Conservation (phyloP, 2,329 filamentous ascomycete genomes). For the Gliomastix tumulicola region DNA sequence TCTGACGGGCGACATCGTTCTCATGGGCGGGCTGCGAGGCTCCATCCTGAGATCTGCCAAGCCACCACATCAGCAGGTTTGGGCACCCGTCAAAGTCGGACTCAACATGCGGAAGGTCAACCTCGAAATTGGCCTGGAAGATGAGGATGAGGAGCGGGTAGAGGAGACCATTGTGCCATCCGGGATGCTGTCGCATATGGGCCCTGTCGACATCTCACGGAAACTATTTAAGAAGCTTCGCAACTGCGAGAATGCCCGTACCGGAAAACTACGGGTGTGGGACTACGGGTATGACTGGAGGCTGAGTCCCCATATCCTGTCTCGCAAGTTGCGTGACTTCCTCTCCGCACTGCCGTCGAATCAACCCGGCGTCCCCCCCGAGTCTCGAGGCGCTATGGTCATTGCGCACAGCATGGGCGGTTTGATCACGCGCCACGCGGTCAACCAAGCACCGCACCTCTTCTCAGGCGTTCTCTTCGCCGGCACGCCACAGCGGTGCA, state of each 20-base stretch:
- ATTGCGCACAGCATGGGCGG: conserved; percentile 86
- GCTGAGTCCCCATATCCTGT: conserved; percentile 71
- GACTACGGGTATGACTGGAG: conserved; percentile 97
- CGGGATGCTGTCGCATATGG: conserved; percentile 87
- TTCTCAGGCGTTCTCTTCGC: conserved; percentile 83
- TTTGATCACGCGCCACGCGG: conserved; percentile 78
- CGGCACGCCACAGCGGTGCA: conserved; percentile 75
- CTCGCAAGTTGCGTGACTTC: conserved; percentile 63
- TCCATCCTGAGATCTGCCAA: conserved; percentile 82
- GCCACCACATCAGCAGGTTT: conserved; percentile 77
- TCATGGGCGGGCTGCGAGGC: conserved; percentile 86
- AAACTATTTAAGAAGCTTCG: conserved; percentile 73
- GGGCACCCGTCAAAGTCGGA: conserved; percentile 91
- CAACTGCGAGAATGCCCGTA: conserved; percentile 65
- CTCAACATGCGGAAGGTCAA: conserved; percentile 88
- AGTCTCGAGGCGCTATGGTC: conserved; percentile 65
- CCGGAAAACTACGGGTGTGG: conserved; percentile 69
- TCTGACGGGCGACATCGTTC: conserved; percentile 76
- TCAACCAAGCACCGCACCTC: conserved; percentile 78
- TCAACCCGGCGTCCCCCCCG: conserved; percentile 39
- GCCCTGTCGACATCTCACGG: conserved; percentile 82
- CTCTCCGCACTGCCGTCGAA: conserved; percentile 73
- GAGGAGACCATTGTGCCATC: conserved; percentile 76
- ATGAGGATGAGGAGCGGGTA: conserved; percentile 78
- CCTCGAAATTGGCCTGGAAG: conserved; percentile 75